Evolutionary conservation across 2,329 filamentous ascomycete species (phyloP).

Genomic region (Trichoderma guizhouense): DNA sequence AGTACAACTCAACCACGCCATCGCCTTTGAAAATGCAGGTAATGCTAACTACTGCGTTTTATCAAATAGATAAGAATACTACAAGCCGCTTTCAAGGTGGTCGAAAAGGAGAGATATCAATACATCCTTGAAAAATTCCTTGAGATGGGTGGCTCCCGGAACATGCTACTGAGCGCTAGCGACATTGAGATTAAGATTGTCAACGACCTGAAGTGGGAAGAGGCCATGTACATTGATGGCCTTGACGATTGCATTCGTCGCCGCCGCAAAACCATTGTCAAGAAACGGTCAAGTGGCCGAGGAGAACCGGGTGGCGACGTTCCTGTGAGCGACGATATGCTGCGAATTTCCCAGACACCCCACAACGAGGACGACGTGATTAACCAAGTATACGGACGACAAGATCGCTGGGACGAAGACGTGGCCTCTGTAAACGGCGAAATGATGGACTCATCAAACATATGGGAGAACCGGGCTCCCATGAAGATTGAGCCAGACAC

Average conservation of each 20-base stretch:
- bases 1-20: slow-evolving; percentile 27
- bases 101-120: slow-evolving; percentile 44
- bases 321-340: slow-evolving; percentile 40
- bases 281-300: slow-evolving; percentile 28
- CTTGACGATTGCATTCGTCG: slow-evolving; percentile 37
- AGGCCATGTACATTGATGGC: slow-evolving; percentile 40
- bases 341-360: slow-evolving; percentile 33
- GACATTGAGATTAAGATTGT: slow-evolving; percentile 51
- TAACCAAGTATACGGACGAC: slow-evolving; percentile 30
- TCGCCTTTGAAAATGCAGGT: not conserved
- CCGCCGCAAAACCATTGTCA: slow-evolving; percentile 39
- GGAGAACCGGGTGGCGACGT: slow-evolving; percentile 27
- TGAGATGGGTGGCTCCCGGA: slow-evolving; percentile 47
- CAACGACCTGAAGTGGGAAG: slow-evolving; percentile 39
- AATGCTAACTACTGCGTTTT: not conserved
- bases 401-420: slow-evolving; percentile 29
- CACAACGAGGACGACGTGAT: slow-evolving; percentile 36
- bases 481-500: slow-evolving; percentile 30
- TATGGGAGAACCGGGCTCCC: slow-evolving; percentile 29
- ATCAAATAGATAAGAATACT: slow-evolving; percentile 38
- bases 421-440: slow-evolving; percentile 23
- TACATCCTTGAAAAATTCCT: slow-evolving; percentile 43
- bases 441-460: slow-evolving; percentile 28
- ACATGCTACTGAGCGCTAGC: slow-evolving; percentile 47
- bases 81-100: slow-evolving; percentile 37